Conservation (phyloP, 2,329 filamentous ascomycete genomes). For the Sarocladium brachiariae region DNA sequence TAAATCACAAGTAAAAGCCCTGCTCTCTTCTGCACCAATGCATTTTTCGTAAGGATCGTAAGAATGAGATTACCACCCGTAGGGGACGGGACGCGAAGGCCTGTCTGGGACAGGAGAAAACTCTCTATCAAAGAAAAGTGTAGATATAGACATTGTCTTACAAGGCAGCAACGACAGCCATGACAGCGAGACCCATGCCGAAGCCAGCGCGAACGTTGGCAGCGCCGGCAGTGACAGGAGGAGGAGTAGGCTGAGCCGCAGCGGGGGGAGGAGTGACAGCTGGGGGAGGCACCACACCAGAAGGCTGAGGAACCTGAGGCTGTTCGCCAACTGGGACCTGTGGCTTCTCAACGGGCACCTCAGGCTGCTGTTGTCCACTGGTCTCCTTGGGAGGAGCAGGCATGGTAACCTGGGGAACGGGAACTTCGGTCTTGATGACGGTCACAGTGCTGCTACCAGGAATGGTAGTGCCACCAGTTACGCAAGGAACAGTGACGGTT, state of each 20-base stretch:
- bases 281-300: conserved; percentile 22
- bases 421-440: conserved; percentile 43
- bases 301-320: conserved; percentile 28
- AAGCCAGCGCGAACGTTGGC: conserved; percentile 34
- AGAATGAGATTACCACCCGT: conserved; percentile 36
- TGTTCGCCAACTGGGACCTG: conserved; percentile 5
- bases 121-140: conserved; percentile 9
- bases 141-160: conserved; percentile 26
- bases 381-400: conserved; percentile 23
- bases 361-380: conserved; percentile 9
- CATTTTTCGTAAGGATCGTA: conserved; percentile 50
- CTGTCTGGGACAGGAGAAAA: conserved; percentile 12
- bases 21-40: conserved; percentile 24
- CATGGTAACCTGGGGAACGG: conserved; percentile 48
- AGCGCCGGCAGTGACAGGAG: conserved; percentile 26
- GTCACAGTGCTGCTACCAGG: conserved; percentile 38
- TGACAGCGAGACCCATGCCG: conserved; percentile 37
- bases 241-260: conserved; percentile 12
- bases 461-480: conserved; percentile 41
- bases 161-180: conserved; percentile 38
- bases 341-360: conserved; percentile 4
- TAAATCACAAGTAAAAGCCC: conserved; percentile 5
- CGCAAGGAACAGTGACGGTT: conserved; percentile 43
- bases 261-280: conserved; percentile 29
- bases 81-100: conserved; percentile 15